A percentile compares a stretch with the other conserved stretches of the same genome.
Evolutionary conservation across 306 rosid species (phyloP).

Genomic region (Lagenaria siceraria): DNA sequence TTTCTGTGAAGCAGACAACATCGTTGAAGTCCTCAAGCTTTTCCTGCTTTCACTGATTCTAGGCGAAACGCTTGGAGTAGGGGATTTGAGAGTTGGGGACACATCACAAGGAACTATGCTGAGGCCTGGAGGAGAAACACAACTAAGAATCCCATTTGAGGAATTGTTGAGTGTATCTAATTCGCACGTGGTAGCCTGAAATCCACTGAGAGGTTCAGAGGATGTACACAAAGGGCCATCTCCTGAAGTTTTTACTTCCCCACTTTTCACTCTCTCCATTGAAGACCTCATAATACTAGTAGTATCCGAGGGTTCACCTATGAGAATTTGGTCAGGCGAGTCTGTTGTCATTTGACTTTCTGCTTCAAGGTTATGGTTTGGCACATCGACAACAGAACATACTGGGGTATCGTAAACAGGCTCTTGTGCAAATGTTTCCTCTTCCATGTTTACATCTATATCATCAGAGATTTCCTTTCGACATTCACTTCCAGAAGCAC

Average conservation of each 20-base stretch:
- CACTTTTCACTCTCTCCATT: slow-evolving; percentile 19
- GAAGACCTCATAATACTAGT: slow-evolving; percentile 21
- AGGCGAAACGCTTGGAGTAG: slow-evolving; percentile 85
- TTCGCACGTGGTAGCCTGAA: slow-evolving; percentile 23
- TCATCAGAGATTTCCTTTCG: slow-evolving; percentile 19
- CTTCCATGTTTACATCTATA: slow-evolving; percentile 44
- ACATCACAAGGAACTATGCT: slow-evolving; percentile 34
- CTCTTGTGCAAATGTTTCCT: slow-evolving; percentile 25
- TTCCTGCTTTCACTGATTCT: slow-evolving; percentile 70
- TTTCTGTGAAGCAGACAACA: slow-evolving; percentile 63
- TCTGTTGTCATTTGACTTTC: slow-evolving; percentile 23
- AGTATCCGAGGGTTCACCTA: slow-evolving; percentile 12
- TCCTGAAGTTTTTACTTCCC: slow-evolving; percentile 22
- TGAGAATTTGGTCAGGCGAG: slow-evolving; percentile 20
- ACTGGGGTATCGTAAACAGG: slow-evolving; percentile 7
- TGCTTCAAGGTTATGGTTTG: slow-evolving; percentile 9
- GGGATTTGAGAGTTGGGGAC: slow-evolving; percentile 60
- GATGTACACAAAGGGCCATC: slow-evolving; percentile 18
- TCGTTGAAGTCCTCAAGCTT: slow-evolving; percentile 70
- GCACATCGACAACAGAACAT: slow-evolving; percentile 7
- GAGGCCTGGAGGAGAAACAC: slow-evolving; percentile 49
- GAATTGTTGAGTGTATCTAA: slow-evolving; percentile 27
- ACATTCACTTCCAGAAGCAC: slow-evolving; percentile 10
- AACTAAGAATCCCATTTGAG: slow-evolving; percentile 20
- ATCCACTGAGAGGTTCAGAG: slow-evolving; percentile 26